phyloP scores from a whole-genome alignment of 768 basidiomycete genomes.

The Hirschioporus abietinus region DNA sequence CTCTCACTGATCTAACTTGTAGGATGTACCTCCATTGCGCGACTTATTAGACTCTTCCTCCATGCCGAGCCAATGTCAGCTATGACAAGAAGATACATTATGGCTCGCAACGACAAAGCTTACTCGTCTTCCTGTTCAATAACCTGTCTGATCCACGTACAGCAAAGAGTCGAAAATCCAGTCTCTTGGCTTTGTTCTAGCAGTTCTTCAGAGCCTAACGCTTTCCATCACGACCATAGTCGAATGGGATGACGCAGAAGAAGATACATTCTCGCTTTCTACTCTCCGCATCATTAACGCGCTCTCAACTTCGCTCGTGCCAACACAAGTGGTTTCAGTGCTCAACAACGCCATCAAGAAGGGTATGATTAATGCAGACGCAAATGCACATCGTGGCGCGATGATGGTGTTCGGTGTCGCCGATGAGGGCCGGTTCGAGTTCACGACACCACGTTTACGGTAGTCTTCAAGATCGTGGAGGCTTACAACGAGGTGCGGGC shows the following conservation, averaged over 20 bases:
- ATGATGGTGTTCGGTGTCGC: constrained; percentile 93
- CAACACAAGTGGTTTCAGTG: constrained; percentile 92
- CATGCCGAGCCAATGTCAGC: no score
- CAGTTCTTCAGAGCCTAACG: constrained; percentile 87
- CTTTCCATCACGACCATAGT: constrained; percentile 91
- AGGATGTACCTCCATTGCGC: no score
- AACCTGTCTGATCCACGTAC: no score
- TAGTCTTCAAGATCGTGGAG: constrained; percentile 79
- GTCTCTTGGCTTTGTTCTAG: constrained; percentile 71
- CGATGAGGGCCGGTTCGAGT: constrained; percentile 97
- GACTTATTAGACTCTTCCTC: no score
- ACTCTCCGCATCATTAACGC: constrained; percentile 93
- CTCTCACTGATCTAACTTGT: no score
- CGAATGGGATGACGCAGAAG: constrained; percentile 90
- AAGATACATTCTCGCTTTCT: constrained; percentile 90
- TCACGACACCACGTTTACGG: constrained; percentile 88
- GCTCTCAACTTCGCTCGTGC: constrained; percentile 87
- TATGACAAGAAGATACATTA: no score
- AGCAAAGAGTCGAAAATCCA: constrained; percentile 98
- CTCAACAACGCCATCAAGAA: constrained; percentile 77
- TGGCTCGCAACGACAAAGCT: no score
- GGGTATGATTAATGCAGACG: constrained; percentile 79
- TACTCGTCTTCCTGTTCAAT: no score
- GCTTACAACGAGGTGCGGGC: constrained; percentile 91
- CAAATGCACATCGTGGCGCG: constrained; percentile 79